Conservation (phyloP, 805 yeast species). For the Kluyveromyces aestuarii region DNA sequence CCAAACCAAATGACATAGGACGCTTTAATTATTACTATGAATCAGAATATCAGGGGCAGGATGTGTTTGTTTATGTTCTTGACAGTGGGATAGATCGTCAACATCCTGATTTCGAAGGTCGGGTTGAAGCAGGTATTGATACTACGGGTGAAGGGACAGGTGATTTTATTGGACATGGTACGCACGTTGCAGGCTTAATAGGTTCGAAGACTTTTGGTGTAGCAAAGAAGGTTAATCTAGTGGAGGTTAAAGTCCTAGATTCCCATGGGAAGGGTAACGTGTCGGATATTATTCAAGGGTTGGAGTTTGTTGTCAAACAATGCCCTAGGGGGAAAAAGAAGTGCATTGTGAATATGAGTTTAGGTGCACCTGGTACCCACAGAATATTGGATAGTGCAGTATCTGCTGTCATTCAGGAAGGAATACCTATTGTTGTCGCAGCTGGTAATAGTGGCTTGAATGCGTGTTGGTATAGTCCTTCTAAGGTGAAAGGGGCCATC, state of each 20-base stretch:
- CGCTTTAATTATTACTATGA: constrained; percentile 42
- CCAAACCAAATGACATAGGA: constrained; percentile 11
- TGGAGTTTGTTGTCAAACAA: constrained; percentile 62
- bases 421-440: constrained; percentile 66
- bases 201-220: constrained; percentile 79
- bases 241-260: constrained; percentile 71
- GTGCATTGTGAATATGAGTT: constrained; percentile 71
- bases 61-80: constrained; percentile 64
- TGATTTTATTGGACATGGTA: constrained; percentile 80
- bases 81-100: constrained; percentile 72
- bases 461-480: constrained; percentile 84
- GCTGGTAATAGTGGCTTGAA: constrained; percentile 78
- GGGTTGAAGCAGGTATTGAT: constrained; percentile 53
- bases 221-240: constrained; percentile 55
- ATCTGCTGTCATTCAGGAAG: constrained; percentile 63
- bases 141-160: constrained; percentile 54
- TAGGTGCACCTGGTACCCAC: constrained; percentile 62
- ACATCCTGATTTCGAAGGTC: constrained; percentile 55
- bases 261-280: constrained; percentile 61
- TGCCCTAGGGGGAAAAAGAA: constrained; percentile 28
- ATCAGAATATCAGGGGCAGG: constrained; percentile 39
- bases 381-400: constrained; percentile 65
- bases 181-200: constrained; percentile 86
- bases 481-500: constrained; percentile 60
- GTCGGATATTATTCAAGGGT: constrained; percentile 53